Evolutionary conservation across 2,329 filamentous ascomycete genomes (phyloP).

Genomic region (Aspergillus ochraceoroseus): DNA sequence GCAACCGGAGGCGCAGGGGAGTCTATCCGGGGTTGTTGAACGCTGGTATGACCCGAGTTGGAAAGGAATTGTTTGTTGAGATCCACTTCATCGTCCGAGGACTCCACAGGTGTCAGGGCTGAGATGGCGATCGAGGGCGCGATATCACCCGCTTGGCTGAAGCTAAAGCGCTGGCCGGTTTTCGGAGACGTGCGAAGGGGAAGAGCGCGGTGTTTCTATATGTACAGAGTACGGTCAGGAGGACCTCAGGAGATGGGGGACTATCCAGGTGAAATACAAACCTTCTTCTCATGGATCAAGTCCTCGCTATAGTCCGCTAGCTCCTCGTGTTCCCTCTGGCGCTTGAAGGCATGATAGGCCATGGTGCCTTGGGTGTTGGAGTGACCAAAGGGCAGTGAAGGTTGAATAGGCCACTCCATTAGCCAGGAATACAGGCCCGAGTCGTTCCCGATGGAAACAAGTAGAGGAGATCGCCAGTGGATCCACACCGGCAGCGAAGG

Average conservation of each 20-base stretch:
- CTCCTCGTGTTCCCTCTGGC: conserved; percentile 46
- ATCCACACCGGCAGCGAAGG: not conserved
- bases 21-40: conserved; percentile 9
- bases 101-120: conserved; percentile 36
- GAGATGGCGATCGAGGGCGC: conserved; percentile 20
- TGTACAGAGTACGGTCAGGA: no score
- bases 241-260: no score
- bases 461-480: conserved; percentile 1
- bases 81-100: conserved; percentile 33
- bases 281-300: conserved; percentile 26
- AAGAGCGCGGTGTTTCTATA: conserved; percentile 34
- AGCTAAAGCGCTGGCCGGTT: conserved; percentile 18
- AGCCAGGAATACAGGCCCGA: no score
- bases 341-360: conserved; percentile 25
- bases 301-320: conserved; percentile 59
- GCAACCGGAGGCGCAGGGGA: conserved; percentile 6
- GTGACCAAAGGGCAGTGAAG: not conserved
- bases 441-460: no score
- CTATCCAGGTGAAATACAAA: conserved; percentile 18
- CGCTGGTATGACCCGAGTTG: not conserved
- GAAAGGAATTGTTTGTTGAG: conserved; percentile 5
- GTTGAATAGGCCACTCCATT: not conserved
- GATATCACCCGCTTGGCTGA: conserved; percentile 19
- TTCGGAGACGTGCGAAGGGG: conserved; percentile 28
- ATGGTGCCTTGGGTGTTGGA: conserved; percentile 15